Evolutionary conservation across 78 protist species (phyloP).

Genomic region (Paratrimastix pyriformis): DNA sequence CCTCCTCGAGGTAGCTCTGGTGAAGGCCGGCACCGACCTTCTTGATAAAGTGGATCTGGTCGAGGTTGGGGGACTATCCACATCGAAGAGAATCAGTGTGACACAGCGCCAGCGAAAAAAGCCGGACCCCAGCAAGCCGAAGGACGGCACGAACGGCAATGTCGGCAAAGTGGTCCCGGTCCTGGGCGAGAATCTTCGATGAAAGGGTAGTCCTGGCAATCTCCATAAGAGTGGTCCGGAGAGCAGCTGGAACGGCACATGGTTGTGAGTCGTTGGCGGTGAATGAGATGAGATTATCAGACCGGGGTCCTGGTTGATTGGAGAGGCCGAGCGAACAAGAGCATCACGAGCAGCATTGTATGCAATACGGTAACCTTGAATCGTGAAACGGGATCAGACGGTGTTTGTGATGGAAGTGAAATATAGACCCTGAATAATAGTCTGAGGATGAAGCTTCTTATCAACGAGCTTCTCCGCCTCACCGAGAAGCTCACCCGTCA

Average conservation of each 20-base stretch:
- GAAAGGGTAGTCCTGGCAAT: conserved; percentile 93
- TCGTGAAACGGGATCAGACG: not conserved
- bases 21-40: conserved; percentile 78
- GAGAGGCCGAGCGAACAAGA: conserved; percentile 58
- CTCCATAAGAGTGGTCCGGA: conserved; percentile 72
- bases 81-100: not conserved
- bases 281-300: not conserved
- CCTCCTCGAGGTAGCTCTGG: conserved; percentile 92
- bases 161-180: conserved; percentile 81
- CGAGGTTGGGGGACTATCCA: conserved; percentile 42
- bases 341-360: conserved; percentile 64
- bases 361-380: conserved; percentile 62
- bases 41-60: conserved; percentile 85
- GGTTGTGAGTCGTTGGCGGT: conserved; percentile 20
- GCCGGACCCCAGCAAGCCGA: conserved; percentile 39
- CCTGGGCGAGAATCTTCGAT: conserved; percentile 72
- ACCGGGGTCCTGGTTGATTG: conserved; percentile 21
- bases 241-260: too few species aligned
- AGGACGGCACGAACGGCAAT: conserved; percentile 91
- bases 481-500: conserved; percentile 94
- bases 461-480: conserved; percentile 87
- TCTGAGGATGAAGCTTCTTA: conserved; percentile 89
- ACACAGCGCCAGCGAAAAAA: not conserved
- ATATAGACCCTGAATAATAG: conserved; percentile 58
- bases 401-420: not conserved